These are phyloP conservation scores for Zygosaccharomyces sapae DNA, from an alignment of 1,139 yeast species.

Conservation along the genomic window DNA sequence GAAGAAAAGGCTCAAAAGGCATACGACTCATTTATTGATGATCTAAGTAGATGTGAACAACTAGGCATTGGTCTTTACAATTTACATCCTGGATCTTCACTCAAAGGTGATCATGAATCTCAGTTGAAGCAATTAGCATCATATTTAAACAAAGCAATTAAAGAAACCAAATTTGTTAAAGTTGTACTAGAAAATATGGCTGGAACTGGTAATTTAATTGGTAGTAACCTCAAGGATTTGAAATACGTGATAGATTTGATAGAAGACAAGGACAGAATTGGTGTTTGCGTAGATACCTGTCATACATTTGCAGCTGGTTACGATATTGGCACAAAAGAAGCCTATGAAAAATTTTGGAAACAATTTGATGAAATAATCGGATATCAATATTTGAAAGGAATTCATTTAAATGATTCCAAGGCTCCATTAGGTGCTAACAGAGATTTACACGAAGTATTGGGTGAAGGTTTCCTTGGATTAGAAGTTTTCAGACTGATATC, in stretches of 20 bases:
- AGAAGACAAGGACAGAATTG: slow-evolving; percentile 74
- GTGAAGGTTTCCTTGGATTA: slow-evolving; percentile 82
- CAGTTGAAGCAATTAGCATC: slow-evolving; percentile 68
- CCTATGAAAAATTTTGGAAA: slow-evolving; percentile 64
- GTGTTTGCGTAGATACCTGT: slow-evolving; percentile 94
- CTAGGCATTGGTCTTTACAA: slow-evolving; percentile 82
- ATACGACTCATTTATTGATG: slow-evolving; percentile 77
- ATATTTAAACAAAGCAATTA: slow-evolving; percentile 73
- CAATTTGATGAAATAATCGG: slow-evolving; percentile 74
- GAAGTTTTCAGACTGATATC: slow-evolving; percentile 75
- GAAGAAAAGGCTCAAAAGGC: slow-evolving; percentile 72
- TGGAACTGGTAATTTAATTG: slow-evolving; percentile 89
- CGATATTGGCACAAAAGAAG: slow-evolving; percentile 60
- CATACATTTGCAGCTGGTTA: slow-evolving; percentile 96
- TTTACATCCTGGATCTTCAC: slow-evolving; percentile 90
- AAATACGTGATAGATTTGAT: slow-evolving; percentile 68
- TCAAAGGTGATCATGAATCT: slow-evolving; percentile 62
- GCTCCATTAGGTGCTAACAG: slow-evolving; percentile 88
- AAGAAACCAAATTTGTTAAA: slow-evolving; percentile 69
- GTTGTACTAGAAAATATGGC: slow-evolving; percentile 97
- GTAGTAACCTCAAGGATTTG: slow-evolving; percentile 74
- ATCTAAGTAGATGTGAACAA: slow-evolving; percentile 77
- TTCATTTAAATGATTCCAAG: slow-evolving; percentile 91
- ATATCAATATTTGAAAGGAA: slow-evolving; percentile 64
- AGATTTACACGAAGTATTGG: slow-evolving; percentile 86